These are phyloP conservation scores for Leccinum variabile DNA, from an alignment of 1,284 basidiomycete genomes.

Conservation along the genomic window DNA sequence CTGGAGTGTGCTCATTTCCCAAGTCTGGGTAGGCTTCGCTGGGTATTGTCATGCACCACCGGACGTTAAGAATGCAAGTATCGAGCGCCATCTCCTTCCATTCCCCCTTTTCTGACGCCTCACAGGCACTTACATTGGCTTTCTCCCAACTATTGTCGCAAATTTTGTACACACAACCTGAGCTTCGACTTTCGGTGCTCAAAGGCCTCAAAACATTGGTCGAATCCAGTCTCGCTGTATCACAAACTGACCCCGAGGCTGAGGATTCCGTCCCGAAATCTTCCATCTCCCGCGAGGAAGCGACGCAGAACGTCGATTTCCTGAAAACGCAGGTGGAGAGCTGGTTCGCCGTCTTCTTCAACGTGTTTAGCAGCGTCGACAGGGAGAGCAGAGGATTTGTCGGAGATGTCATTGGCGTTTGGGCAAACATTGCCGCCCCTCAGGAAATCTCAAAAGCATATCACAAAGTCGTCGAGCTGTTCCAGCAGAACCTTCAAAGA, in stretches of 20 bases:
- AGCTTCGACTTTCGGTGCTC: slow-evolving; percentile 81
- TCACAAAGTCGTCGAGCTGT: slow-evolving; percentile 74
- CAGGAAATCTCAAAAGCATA: slow-evolving; percentile 83
- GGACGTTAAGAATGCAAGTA: slow-evolving; percentile 47
- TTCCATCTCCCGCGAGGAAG: slow-evolving; percentile 53
- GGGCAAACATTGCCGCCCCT: slow-evolving; percentile 77
- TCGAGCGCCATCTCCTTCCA: not conserved
- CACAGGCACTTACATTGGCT: slow-evolving; percentile 65
- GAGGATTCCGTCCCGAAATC: slow-evolving; percentile 13
- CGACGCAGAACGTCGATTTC: slow-evolving; percentile 69
- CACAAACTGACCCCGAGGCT: slow-evolving; percentile 37
- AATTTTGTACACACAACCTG: slow-evolving; percentile 85
- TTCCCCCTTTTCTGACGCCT: slow-evolving; percentile 6
- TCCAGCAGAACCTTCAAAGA: slow-evolving; percentile 68
- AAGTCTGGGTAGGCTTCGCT: slow-evolving; percentile 91
- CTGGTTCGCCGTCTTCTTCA: slow-evolving; percentile 94
- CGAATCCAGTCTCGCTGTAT: slow-evolving; percentile 62
- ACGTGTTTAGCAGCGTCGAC: slow-evolving; percentile 88
- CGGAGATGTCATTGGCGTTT: slow-evolving; percentile 88
- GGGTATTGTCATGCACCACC: slow-evolving; percentile 73
- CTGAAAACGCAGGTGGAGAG: slow-evolving; percentile 83
- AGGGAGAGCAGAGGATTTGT: slow-evolving; percentile 79
- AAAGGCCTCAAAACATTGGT: slow-evolving; percentile 81
- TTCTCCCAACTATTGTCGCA: slow-evolving; percentile 91
- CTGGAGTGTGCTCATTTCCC: slow-evolving; percentile 89